Percentiles rank a stretch among this genome's conserved stretches.
Conservation (phyloP, 768 basidiomycete species). For the Boletus subparvulus region DNA sequence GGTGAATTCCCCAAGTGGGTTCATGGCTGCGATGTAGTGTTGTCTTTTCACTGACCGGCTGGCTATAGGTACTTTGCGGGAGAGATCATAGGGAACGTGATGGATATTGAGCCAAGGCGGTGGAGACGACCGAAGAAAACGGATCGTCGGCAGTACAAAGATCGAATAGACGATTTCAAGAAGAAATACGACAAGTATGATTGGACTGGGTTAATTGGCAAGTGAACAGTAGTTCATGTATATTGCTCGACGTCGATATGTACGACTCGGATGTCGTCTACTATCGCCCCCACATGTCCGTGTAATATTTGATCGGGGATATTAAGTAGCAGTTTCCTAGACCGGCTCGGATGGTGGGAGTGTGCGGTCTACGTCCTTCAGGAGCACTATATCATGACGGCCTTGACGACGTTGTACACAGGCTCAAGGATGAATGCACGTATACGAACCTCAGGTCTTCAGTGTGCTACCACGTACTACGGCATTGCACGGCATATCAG, state of each 20-base stretch:
- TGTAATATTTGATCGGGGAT: background rate
- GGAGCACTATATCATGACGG: background rate
- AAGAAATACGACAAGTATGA: slow-evolving; percentile 75
- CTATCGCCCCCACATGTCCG: background rate
- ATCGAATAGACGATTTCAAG: slow-evolving; percentile 68
- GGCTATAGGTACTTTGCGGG: slow-evolving; percentile 81
- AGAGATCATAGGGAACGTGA: slow-evolving; percentile 90
- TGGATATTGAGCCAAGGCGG: slow-evolving; percentile 81
- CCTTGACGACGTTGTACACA: slow-evolving; percentile 3
- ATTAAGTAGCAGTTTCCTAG: background rate
- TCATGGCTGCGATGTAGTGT: background rate
- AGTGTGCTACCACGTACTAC: background rate
- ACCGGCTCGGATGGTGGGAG: background rate
- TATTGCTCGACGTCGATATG: background rate
- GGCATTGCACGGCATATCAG: background rate
- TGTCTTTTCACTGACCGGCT: slow-evolving; percentile 3
- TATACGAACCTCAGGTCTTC: background rate
- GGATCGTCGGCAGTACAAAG: slow-evolving; percentile 67
- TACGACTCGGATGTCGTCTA: too few species aligned
- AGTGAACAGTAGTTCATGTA: slow-evolving; percentile 8
- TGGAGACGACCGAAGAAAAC: slow-evolving; percentile 82
- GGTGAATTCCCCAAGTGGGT: slow-evolving; percentile 86
- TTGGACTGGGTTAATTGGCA: slow-evolving; percentile 75
- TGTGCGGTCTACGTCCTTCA: background rate
- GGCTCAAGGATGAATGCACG: slow-evolving; percentile 1